A percentile compares a stretch with the other conserved stretches of the same genome.
These are phyloP conservation scores for Adansonia grandidieri DNA, from an alignment of 441 rosid species.

Conservation along the genomic window DNA sequence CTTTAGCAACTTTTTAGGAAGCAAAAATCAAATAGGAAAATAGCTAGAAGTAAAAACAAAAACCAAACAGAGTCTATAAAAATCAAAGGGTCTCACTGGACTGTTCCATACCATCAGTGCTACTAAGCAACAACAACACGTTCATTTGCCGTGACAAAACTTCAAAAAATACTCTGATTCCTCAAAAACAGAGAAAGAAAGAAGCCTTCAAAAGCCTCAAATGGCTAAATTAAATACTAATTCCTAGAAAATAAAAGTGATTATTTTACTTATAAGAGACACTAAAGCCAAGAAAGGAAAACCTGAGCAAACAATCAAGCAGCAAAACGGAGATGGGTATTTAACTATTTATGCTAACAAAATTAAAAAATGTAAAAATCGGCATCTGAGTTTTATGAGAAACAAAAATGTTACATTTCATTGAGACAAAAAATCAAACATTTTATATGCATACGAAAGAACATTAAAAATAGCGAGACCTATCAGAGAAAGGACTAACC, in stretches of 20 bases:
- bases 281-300: not conserved
- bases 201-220: not conserved
- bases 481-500: not conserved
- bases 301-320: not conserved
- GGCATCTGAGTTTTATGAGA: not conserved
- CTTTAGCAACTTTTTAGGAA: not conserved
- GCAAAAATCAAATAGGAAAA: constrained; percentile 6
- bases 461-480: not conserved
- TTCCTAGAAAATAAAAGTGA: not conserved
- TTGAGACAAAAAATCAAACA: constrained; percentile 21
- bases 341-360: not conserved
- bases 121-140: not conserved
- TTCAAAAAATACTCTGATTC: not conserved
- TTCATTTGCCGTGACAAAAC: not conserved
- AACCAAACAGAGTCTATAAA: not conserved
- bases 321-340: not conserved
- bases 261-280: not conserved
- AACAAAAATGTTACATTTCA: not conserved
- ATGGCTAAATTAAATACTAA: not conserved
- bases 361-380: not conserved
- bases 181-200: no score
- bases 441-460: not conserved
- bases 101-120: not conserved
- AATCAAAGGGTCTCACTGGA: not conserved
- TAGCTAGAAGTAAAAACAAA: not conserved